Conservation (phyloP, 257 asterid species). For the Datura wrightii region DNA sequence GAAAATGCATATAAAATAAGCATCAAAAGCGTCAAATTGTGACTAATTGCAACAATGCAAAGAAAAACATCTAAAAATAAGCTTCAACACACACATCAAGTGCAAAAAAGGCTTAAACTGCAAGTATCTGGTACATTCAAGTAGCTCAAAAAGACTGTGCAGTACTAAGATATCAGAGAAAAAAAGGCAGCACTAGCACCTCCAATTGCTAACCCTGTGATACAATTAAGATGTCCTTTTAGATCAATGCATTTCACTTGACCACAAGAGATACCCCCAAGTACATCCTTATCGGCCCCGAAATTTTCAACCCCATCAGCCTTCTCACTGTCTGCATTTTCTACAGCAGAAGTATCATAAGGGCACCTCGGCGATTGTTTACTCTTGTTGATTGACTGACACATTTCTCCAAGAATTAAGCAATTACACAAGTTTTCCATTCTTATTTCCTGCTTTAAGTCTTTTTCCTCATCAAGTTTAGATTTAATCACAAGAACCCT, state of each 20-base stretch:
- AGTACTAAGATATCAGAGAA: not conserved
- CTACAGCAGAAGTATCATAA: constrained; percentile 38
- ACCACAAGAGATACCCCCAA: constrained; percentile 57
- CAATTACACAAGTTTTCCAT: constrained; percentile 41
- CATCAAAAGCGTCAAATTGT: not conserved
- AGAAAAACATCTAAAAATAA: not conserved
- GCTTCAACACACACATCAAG: not conserved
- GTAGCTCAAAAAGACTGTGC: not conserved
- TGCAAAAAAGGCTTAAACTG: not conserved
- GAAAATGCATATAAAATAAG: constrained; percentile 18
- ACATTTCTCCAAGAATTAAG: constrained; percentile 61
- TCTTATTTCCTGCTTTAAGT: constrained; percentile 36
- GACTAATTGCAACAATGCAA: not conserved
- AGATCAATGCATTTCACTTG: constrained; percentile 63
- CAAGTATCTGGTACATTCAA: not conserved
- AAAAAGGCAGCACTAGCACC: constrained; percentile 45
- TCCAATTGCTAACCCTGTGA: constrained; percentile 79
- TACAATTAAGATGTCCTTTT: constrained; percentile 79
- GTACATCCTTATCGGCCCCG: constrained; percentile 47
- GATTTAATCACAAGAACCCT: constrained; percentile 57
- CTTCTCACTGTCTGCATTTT: constrained; percentile 40
- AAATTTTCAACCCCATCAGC: constrained; percentile 40
- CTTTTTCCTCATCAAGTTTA: constrained; percentile 42
- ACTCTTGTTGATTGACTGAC: constrained; percentile 40
- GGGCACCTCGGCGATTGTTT: constrained; percentile 26